A percentile compares a stretch with the other conserved stretches of the same genome.
Conservation (phyloP, 805 yeast species). For the Metschnikowia borealis region DNA sequence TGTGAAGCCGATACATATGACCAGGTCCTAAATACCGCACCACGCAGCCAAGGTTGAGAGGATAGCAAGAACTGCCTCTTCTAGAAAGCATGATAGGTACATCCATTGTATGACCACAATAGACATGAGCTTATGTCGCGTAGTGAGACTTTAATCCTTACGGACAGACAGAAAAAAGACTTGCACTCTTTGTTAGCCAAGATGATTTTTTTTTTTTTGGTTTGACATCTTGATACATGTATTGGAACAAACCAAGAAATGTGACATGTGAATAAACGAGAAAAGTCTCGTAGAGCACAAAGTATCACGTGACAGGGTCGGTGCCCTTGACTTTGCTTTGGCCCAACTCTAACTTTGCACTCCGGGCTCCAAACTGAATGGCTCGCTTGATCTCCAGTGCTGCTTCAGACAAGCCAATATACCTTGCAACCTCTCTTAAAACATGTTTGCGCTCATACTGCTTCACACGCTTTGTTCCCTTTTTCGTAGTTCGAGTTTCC, state of each 20-base stretch:
- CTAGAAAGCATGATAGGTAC: no score
- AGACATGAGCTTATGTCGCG: no score
- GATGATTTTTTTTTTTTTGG: no score
- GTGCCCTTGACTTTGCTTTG: constrained; percentile 77
- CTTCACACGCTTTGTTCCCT: constrained; percentile 26
- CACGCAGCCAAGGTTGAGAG: no score
- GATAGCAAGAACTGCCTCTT: no score
- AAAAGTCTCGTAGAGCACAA: neutral
- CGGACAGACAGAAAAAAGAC: no score
- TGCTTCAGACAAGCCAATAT: constrained; percentile 50
- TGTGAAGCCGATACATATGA: no score
- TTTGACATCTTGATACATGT: neutral
- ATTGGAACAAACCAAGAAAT: neutral
- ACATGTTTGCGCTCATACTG: constrained; percentile 45
- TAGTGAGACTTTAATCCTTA: no score
- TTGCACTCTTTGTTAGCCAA: no score
- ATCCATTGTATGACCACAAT: no score
- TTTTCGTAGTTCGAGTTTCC: constrained; percentile 19
- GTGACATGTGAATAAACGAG: neutral
- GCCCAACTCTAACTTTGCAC: constrained; percentile 89
- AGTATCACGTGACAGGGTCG: constrained; percentile 32
- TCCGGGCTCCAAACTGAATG: constrained; percentile 91
- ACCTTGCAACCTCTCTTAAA: constrained; percentile 57
- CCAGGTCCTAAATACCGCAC: no score
- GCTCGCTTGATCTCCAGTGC: constrained; percentile 83